Evolutionary conservation across 1,284 basidiomycete genomes (phyloP).

Genomic region (Kwoniella shivajii): DNA sequence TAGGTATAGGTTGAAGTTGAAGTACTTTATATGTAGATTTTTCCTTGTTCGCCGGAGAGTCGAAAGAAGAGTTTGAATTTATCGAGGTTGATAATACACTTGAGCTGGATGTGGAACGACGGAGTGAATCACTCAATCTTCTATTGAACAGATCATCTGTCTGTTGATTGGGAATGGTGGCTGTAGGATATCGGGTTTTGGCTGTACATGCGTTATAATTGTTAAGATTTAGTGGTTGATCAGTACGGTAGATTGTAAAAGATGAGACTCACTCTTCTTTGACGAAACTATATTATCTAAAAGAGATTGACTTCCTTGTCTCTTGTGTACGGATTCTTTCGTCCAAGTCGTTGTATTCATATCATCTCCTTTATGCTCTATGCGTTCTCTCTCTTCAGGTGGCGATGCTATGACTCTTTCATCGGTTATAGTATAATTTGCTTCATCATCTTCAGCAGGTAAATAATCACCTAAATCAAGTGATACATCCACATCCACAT

Average conservation of each 20-base stretch:
- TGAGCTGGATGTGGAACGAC: conserved; percentile 2
- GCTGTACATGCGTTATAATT: neutral
- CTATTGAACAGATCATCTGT: conserved; percentile 15
- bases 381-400: neutral
- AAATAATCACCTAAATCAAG: conserved; percentile 20
- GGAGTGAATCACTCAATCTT: conserved; percentile 16
- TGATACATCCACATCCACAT: neutral
- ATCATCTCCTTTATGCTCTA: neutral
- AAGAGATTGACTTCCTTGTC: conserved; percentile 4
- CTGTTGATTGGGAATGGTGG: neutral
- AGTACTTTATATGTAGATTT: no score
- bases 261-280: conserved; percentile 10
- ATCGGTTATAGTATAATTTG: neutral
- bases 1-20: no score
- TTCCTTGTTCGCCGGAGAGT: no score
- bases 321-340: conserved; percentile 1
- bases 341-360: neutral
- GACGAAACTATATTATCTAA: neutral
- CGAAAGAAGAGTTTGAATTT: no score
- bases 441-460: conserved; percentile 9
- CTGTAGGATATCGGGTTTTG: neutral
- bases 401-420: neutral
- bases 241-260: neutral
- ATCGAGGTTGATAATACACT: neutral
- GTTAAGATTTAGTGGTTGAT: neutral